Evolutionary conservation across 2,329 filamentous ascomycete genomes (phyloP), one percentile per base, ranked within the genome.

Genomic region (Penicillium rolfsii): DNA sequence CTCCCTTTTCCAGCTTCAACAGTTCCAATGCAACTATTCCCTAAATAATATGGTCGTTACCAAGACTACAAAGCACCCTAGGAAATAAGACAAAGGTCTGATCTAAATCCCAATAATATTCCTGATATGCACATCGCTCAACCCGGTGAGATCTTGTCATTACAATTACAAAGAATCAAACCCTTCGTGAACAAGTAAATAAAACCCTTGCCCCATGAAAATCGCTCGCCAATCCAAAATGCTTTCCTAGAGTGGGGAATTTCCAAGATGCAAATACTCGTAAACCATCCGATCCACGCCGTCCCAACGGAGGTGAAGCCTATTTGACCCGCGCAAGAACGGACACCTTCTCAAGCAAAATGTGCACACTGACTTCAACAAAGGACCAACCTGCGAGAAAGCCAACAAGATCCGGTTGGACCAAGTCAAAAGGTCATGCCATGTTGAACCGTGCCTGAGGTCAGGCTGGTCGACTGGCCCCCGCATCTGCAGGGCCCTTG

Each of bases 381-480:
- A 50, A 59, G 22, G 12, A 33, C 41, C 43, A 28, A 19, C 26
- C 11, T 41, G 48, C 22, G 30, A n/a, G 30, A n/a, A 26, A 14
- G 3, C 43, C 24, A 7, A 30, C 45, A 9, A 11, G 26, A 30
- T 9, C 24, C 45, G n/a, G 45, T 8, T 1, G 11, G 24, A 50
- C 5, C 28, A 5, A 11, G 16, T 16, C 19, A 14, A 50, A 9
- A 35, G n/a, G n/a, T 35, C 30, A 9, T 35, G 12, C n/a, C 4
- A n/a, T 7, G 48, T 35, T 26, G 26, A 8, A n/a, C 28, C n/a
- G 48, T 19, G 28, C 48, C 48, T 24, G 8, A 33, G 59, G 61
- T 75, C 72, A 77, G 54, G 74, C 68, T 35, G 74, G 74, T 55
- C 71, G 69, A 60, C 62, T 71, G 49, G 69, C 65, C 43, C 68